Evolutionary conservation across 1,284 basidiomycete species (phyloP), one percentile per base, ranked within the genome.

Genomic region (Ustilago hordei): DNA sequence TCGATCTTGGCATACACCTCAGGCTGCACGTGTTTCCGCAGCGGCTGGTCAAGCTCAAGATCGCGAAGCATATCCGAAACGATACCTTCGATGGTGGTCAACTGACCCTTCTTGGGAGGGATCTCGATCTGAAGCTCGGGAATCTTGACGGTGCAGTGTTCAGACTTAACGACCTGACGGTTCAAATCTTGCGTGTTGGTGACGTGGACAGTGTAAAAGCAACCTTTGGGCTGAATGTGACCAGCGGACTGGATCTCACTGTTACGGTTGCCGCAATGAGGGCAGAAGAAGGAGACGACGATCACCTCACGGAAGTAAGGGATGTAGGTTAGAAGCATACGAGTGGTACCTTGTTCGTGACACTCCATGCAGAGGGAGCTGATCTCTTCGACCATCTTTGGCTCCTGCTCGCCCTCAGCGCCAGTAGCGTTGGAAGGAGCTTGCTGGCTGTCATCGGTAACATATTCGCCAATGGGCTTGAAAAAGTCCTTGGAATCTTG

Each of bases 271-370:
- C 95, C 95, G 82, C 97, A 99, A 86, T 95, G 92, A 62, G 96
- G 93, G 86, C 97, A 99, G 67, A 91, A 90, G 89, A 99, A 99
- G 50, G 94, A 95, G 90, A 95, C 95, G 68, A 99, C 91, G 81
- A 99, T 93, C 64, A 99, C 92, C 87, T 99, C 94, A 65, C 91
- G 90, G 88, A 99, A 99, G 88, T 93, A 99, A 0, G 97, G 97
- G 67, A 99, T 99, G 19, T 92, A 92, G 2, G 96, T 99, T 64
- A 99, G 89, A 76, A 99, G 90, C 84, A 99, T 88, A 55, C 95
- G 89, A 0, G 97, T 99, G n/a, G 89, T 89, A 38, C 97, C 97
- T 92, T 97, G 92, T 86, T 98, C 89, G 52, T 91, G 89, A 84
- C 97, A 99, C 85, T 91, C 90, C 94, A 99, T 96, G 88, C 97